These are phyloP conservation scores for Fusarium setosum DNA, from an alignment of 2,329 filamentous ascomycete genomes.

Conservation along the genomic window DNA sequence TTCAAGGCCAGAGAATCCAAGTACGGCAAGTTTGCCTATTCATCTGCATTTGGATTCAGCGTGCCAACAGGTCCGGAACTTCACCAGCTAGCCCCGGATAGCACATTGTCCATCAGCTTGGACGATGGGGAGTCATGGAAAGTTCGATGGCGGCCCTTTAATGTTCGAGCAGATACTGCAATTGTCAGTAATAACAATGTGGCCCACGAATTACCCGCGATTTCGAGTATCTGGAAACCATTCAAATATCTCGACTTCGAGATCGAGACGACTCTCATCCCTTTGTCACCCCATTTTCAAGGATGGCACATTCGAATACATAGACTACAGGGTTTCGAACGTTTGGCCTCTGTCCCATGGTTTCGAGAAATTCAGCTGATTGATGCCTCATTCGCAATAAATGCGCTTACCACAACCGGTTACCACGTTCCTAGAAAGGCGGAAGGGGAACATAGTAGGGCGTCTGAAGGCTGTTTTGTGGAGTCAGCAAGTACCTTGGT, in stretches of 20 bases:
- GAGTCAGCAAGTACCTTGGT: not conserved
- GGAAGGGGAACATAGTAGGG: not conserved
- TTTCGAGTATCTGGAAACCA: constrained; percentile 35
- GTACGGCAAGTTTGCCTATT: constrained; percentile 58
- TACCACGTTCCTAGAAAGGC: constrained; percentile 3
- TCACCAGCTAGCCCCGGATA: constrained; percentile 43
- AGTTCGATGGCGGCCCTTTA: constrained; percentile 17
- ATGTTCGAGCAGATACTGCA: not conserved
- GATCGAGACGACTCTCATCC: constrained; percentile 35
- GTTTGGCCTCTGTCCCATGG: not conserved
- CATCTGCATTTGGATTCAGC: constrained; percentile 55
- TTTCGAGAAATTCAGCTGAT: not conserved
- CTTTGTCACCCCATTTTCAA: constrained; percentile 31
- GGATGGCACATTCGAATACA: constrained; percentile 42
- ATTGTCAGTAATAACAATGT: not conserved
- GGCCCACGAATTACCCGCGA: not conserved
- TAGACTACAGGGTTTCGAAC: not conserved
- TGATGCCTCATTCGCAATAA: constrained; percentile 18
- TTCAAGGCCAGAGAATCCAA: constrained; percentile 45
- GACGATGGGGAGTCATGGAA: constrained; percentile 43
- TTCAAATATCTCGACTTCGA: constrained; percentile 28
- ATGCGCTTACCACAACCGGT: constrained; percentile 1
- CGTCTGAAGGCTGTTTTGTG: not conserved
- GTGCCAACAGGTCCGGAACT: constrained; percentile 48
- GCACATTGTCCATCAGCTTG: constrained; percentile 32